phyloP scores from a whole-genome alignment of 23 red algal genomes.

The Agarophyton chilense region DNA sequence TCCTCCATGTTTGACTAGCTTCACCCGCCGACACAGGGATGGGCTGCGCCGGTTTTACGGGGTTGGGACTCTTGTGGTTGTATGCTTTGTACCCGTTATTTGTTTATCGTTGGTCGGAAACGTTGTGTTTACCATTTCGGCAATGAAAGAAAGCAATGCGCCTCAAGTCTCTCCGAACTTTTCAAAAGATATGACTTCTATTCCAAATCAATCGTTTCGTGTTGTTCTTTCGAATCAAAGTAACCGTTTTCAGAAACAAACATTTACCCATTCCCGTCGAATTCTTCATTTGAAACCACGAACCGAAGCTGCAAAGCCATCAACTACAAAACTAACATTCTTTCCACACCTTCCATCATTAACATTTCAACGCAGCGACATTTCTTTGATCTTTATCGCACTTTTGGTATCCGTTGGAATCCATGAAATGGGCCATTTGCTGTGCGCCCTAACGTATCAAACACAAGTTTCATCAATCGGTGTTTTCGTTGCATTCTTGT shows the following conservation, averaged over 20 bases:
- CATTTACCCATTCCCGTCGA: background rate
- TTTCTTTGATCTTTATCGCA: slow-evolving; percentile 33
- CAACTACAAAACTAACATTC: background rate
- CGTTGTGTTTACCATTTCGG: background rate
- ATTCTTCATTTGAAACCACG: background rate
- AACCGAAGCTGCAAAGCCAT: background rate
- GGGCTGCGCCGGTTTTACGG: background rate
- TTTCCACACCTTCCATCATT: slow-evolving; percentile 29
- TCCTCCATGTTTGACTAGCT: background rate
- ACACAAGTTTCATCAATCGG: slow-evolving; percentile 40
- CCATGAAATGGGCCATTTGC: slow-evolving; percentile 77
- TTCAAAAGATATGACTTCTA: no score
- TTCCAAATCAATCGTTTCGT: no score
- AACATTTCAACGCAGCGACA: slow-evolving; percentile 26
- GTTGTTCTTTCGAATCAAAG: no score
- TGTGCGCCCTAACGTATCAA: slow-evolving; percentile 49
- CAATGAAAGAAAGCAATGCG: no score
- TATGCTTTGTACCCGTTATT: background rate
- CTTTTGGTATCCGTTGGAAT: slow-evolving; percentile 33
- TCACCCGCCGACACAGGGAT: background rate
- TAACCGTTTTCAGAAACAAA: no score
- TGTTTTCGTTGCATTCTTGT: slow-evolving; percentile 60
- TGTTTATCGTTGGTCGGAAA: background rate
- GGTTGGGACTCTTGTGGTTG: background rate
- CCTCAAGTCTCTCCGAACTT: no score